phyloP scores from a whole-genome alignment of 1,284 basidiomycete species.

The Somion occarium region DNA sequence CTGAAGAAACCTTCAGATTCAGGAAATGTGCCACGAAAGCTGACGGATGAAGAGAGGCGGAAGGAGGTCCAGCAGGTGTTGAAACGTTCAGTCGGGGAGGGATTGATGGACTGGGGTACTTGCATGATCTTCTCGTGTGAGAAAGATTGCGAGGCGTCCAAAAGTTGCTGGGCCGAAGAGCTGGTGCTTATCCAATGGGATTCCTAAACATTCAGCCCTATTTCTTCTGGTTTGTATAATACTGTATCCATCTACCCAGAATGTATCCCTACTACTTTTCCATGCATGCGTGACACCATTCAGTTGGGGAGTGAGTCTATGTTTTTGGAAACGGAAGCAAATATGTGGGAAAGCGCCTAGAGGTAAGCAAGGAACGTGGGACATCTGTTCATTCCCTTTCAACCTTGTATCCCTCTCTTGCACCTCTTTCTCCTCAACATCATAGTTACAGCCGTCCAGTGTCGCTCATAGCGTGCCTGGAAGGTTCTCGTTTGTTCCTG shows the following conservation, averaged over 20 bases:
- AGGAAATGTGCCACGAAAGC: conserved; percentile 26
- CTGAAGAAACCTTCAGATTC: conserved; percentile 30
- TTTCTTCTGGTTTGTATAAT: background rate
- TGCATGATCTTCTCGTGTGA: conserved; percentile 76
- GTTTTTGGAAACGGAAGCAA: conserved; percentile 1
- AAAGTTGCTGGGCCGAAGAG: conserved; percentile 69
- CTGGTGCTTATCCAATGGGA: conserved; percentile 74
- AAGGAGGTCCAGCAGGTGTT: conserved; percentile 49
- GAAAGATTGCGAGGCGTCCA: conserved; percentile 57
- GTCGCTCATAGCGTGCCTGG: too few species aligned
- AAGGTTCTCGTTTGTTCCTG: too few species aligned
- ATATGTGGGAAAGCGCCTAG: background rate
- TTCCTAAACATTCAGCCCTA: conserved; percentile 26
- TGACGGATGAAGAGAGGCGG: conserved; percentile 56
- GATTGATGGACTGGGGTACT: conserved; percentile 78
- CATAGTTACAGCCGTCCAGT: background rate
- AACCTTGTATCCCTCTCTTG: background rate
- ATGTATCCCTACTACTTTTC: background rate
- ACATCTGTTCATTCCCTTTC: background rate
- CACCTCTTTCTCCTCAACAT: background rate
- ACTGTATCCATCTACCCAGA: background rate
- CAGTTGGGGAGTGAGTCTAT: background rate
- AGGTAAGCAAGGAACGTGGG: conserved; percentile 1
- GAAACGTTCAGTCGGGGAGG: conserved; percentile 40
- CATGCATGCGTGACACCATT: background rate